Evolutionary conservation across 2,329 filamentous ascomycete genomes (phyloP).

Genomic region (Apiospora phragmitis): DNA sequence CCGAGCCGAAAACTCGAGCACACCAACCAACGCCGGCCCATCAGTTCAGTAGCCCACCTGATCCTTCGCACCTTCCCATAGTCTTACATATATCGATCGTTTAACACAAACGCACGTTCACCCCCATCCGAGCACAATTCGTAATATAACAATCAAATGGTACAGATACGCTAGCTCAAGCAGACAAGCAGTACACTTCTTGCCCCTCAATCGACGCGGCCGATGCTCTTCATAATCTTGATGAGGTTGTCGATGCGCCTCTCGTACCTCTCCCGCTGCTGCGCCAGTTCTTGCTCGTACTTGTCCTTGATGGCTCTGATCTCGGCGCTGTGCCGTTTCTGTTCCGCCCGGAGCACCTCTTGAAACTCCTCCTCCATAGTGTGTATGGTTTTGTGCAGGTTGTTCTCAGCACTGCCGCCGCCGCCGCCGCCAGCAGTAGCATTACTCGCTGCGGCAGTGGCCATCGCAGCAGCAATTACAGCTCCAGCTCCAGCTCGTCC

Average conservation of each 20-base stretch:
- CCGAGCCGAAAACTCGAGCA: background rate
- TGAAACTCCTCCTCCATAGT: constrained; percentile 20
- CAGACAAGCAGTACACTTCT: background rate
- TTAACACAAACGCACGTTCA: background rate
- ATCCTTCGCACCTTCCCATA: background rate
- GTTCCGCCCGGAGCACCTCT: constrained; percentile 15
- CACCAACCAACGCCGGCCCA: background rate
- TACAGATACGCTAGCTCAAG: background rate
- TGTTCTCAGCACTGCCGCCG: background rate
- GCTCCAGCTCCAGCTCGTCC: background rate
- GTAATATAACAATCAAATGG: background rate
- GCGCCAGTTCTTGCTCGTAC: constrained; percentile 15
- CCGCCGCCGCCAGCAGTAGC: background rate
- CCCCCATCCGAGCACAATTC: background rate
- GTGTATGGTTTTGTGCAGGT: constrained; percentile 11
- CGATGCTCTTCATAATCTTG: constrained; percentile 15
- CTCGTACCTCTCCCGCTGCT: constrained; percentile 17
- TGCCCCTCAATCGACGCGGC: background rate
- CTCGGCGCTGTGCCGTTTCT: constrained; percentile 14
- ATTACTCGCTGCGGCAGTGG: no score
- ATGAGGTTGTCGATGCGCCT: constrained; percentile 18
- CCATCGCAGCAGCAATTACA: background rate
- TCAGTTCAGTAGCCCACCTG: background rate
- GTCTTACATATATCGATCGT: background rate
- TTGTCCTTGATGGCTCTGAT: constrained; percentile 12